Percentiles rank a stretch among this genome's conserved stretches.
Evolutionary conservation across 2,329 filamentous ascomycete genomes (phyloP).

Genomic region (Chaetothyriales sp.): DNA sequence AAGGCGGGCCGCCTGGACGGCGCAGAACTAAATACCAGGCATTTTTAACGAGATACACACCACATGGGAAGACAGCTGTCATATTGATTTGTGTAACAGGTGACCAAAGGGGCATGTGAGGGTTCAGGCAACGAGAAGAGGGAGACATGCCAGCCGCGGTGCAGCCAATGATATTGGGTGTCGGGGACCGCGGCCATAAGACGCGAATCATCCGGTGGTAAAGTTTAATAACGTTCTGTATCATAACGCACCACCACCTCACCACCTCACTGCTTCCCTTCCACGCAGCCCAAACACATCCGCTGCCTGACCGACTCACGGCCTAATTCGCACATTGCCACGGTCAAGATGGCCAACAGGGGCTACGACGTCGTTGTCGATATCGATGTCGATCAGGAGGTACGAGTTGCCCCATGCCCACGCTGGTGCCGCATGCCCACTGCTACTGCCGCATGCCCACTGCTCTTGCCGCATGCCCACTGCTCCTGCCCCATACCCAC

Average conservation of each 20-base stretch:
- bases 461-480: background rate
- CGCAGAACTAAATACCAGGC: background rate
- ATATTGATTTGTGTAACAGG: background rate
- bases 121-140: background rate
- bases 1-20: background rate
- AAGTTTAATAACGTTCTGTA: no score
- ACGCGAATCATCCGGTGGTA: no score
- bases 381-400: conserved; percentile 91
- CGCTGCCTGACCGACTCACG: background rate
- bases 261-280: background rate
- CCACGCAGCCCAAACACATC: background rate
- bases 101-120: background rate
- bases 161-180: no score
- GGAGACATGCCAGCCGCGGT: background rate
- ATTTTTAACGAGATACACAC: background rate
- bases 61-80: background rate
- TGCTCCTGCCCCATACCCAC: no score
- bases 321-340: background rate
- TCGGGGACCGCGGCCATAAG: no score
- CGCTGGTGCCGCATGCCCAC: background rate
- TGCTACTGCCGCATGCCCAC: no score
- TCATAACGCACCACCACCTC: background rate
- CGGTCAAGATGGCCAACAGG: conserved; percentile 56
- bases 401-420: conserved; percentile 29
- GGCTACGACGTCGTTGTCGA: conserved; percentile 98